Base-by-base conservation (phyloP, 495 filamentous ascomycete genomes). In the Parathielavia hyrcaniae region DNA sequence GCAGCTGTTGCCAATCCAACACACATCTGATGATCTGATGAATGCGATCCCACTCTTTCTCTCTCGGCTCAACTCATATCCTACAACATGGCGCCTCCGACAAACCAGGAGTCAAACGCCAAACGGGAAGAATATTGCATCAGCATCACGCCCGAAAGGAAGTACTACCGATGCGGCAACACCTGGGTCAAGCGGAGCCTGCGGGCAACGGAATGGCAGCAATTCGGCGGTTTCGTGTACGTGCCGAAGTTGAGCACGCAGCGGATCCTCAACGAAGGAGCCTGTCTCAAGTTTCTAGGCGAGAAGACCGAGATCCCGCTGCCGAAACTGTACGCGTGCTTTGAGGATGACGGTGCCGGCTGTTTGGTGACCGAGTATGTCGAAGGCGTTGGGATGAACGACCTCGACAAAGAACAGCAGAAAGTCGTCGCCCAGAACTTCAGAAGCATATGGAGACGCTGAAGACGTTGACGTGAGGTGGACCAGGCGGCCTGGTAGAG, bases 291-390 rank as follows among this genome's bases (percentile, higher is more conserved):
- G 13, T 53, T 30, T 19, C 23, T 59, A 14, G 30, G 40, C 48
- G 5, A 46, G 8, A 19, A 30, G 16, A 59, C 57, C 19, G 32
- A 53, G 20, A 59, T 53, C 49, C 49, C 57, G 12, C 20, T 59
- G 9, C 57, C 57, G 40, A 20, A 12, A 14, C 14, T 59, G 23
- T 46, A 47, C 26, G 14, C 30, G 40, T 19, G 12, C 17, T 59
- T 53, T 43, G 57, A 59, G 57, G 48, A 61, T 44, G 43, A 61
- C 48, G 58, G 45, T 1, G 58, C 52, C 19, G n/a, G 22, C 52
- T 55, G 35, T n/a, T 40, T 55, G 11, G 39, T 45, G 3, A 53
- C 26, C 17, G 53, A 57, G 38, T 34, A 34, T 22, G 49, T 53
- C 14, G 5, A 46, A 7, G 57, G 57, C 16, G 22, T 46, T 16